Conservation (phyloP, 2,329 filamentous ascomycete genomes). For the Pleoardoris graminearum region DNA sequence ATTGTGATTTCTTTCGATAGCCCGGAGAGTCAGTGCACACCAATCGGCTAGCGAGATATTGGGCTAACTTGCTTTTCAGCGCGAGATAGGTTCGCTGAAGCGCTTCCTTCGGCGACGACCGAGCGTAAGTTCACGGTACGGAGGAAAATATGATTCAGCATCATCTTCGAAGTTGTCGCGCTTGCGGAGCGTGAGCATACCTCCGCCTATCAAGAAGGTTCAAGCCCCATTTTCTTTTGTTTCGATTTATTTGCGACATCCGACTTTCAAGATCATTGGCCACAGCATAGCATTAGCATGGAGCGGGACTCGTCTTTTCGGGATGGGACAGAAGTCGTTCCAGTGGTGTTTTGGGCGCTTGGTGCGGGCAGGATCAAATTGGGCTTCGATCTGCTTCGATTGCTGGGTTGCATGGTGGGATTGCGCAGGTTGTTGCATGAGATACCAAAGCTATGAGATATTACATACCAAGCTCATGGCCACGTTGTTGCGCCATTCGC, state of each 20-base stretch:
- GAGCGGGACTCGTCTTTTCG: not conserved
- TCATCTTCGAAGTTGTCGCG: not conserved
- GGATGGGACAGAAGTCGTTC: no score
- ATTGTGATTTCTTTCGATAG: slow-evolving; percentile 83
- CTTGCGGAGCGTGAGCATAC: not conserved
- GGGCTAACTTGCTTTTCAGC: slow-evolving; percentile 44
- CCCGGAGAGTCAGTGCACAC: slow-evolving; percentile 65
- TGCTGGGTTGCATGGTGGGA: not conserved
- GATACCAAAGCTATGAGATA: not conserved
- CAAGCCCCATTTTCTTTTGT: not conserved
- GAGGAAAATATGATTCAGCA: slow-evolving; percentile 40
- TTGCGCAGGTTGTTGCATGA: not conserved
- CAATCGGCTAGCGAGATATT: not conserved
- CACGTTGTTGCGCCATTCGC: not conserved
- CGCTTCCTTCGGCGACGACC: slow-evolving; percentile 50
- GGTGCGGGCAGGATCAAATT: no score
- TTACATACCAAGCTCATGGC: not conserved
- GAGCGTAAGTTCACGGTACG: slow-evolving; percentile 49
- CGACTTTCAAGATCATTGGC: not conserved
- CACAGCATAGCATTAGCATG: slow-evolving; percentile 7
- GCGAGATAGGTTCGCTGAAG: slow-evolving; percentile 51
- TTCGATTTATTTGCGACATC: not conserved
- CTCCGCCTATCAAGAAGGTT: not conserved
- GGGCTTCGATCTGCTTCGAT: no score
- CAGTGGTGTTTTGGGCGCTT: slow-evolving; percentile 1